Evolutionary conservation across 345 rosid genomes (phyloP).

Genomic region (Aurinia saxatilis): DNA sequence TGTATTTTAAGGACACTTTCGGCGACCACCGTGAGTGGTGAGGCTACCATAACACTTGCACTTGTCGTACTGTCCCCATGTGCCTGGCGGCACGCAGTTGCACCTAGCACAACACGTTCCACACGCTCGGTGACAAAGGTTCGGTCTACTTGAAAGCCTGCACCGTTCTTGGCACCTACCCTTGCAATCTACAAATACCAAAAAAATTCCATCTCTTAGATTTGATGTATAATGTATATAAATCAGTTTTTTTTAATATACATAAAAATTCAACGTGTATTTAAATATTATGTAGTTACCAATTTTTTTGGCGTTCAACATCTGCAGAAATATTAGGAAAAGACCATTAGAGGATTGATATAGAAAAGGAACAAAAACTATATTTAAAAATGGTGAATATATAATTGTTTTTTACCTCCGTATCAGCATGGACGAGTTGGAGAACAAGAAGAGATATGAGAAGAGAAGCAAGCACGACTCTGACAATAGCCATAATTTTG

Average conservation of each 20-base stretch:
- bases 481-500: slow-evolving; percentile 30
- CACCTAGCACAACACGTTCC: slow-evolving; percentile 61
- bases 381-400: background rate
- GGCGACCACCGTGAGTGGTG: slow-evolving; percentile 61
- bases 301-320: background rate
- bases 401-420: background rate
- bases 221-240: background rate
- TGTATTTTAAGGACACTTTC: slow-evolving; percentile 51
- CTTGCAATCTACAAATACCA: slow-evolving; percentile 40
- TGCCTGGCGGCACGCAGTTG: slow-evolving; percentile 68
- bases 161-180: slow-evolving; percentile 48
- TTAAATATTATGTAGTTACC: slow-evolving; percentile 6
- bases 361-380: background rate
- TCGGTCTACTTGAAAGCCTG: slow-evolving; percentile 42
- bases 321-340: background rate
- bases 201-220: background rate
- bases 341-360: background rate
- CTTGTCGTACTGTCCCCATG: slow-evolving; percentile 39
- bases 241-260: background rate
- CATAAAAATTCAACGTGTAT: background rate
- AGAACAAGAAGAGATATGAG: slow-evolving; percentile 41
- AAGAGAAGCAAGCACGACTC: slow-evolving; percentile 32
- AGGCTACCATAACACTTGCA: slow-evolving; percentile 57
- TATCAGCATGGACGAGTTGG: slow-evolving; percentile 31
- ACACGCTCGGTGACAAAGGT: slow-evolving; percentile 54